Evolutionary conservation across 495 filamentous ascomycete species (phyloP).

Genomic region (Lepidopterella palustris): DNA sequence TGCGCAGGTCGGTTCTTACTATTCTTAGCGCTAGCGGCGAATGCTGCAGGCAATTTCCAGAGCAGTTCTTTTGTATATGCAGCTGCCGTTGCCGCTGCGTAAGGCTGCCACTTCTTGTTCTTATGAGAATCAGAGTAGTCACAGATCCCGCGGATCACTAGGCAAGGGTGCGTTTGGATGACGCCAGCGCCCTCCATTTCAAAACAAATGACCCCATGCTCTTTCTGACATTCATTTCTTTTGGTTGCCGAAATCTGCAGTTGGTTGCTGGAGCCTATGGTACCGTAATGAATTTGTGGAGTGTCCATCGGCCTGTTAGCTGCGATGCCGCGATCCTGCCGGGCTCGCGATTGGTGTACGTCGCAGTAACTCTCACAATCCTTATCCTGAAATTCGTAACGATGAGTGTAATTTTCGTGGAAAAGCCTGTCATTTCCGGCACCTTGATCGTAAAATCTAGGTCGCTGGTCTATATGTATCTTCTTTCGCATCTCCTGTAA

Average conservation of each 20-base stretch:
- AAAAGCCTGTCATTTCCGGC: slow-evolving; percentile 15
- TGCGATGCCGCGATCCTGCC: slow-evolving; percentile 4
- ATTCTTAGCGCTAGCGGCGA: neutral
- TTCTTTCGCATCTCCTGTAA: slow-evolving; percentile 16
- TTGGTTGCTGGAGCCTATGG: slow-evolving; percentile 23
- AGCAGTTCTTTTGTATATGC: slow-evolving; percentile 27
- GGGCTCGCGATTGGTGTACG: neutral
- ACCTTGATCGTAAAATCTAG: slow-evolving; percentile 11
- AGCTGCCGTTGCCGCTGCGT: slow-evolving; percentile 29
- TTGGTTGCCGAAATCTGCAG: slow-evolving; percentile 13
- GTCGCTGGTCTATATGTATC: slow-evolving; percentile 4
- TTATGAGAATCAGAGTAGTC: slow-evolving; percentile 35
- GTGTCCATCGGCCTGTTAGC: slow-evolving; percentile 7
- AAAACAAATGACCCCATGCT: slow-evolving; percentile 8
- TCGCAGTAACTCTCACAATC: slow-evolving; percentile 15
- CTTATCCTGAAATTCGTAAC: neutral
- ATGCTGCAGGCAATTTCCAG: neutral
- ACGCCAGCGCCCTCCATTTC: slow-evolving; percentile 19
- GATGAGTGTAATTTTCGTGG: slow-evolving; percentile 7
- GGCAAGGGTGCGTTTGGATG: slow-evolving; percentile 12
- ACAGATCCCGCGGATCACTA: slow-evolving; percentile 31
- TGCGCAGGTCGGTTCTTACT: neutral
- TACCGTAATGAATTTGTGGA: slow-evolving; percentile 19
- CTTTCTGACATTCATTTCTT: neutral
- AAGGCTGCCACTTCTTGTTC: slow-evolving; percentile 27